phyloP scores from a whole-genome alignment of 176 grass and related monocot genomes.

The Zoysia pacifica region DNA sequence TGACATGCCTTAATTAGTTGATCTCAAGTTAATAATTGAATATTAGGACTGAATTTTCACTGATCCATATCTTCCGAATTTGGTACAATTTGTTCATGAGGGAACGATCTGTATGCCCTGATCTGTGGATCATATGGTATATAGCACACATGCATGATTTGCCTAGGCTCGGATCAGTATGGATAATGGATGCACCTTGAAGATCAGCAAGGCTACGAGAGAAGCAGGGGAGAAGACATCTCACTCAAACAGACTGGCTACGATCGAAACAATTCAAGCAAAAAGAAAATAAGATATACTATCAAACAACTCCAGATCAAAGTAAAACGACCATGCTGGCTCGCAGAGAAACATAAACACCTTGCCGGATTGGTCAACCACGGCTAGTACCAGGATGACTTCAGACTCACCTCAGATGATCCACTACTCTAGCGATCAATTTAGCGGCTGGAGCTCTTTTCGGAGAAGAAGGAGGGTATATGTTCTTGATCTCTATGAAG shows the following conservation, averaged over 20 bases:
- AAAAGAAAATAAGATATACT: background rate
- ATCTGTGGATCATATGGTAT: slow-evolving; percentile 8
- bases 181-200: background rate
- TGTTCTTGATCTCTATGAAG: slow-evolving; percentile 31
- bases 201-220: background rate
- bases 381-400: slow-evolving; percentile 1
- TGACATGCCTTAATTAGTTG: background rate
- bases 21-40: background rate
- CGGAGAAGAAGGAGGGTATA: background rate
- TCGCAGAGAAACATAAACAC: slow-evolving; percentile 21
- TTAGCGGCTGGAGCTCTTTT: slow-evolving; percentile 20
- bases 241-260: background rate
- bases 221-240: background rate
- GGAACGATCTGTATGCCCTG: background rate
- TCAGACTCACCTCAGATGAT: slow-evolving; percentile 46
- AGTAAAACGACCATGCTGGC: background rate
- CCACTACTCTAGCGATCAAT: background rate
- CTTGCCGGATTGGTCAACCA: slow-evolving; percentile 14
- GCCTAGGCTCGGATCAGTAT: background rate
- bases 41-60: background rate
- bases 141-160: background rate
- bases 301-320: slow-evolving; percentile 23
- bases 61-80: background rate
- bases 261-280: background rate
- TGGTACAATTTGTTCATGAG: background rate